Conservation (phyloP, 495 filamentous ascomycete species). For the Penicillium cataractarum region DNA sequence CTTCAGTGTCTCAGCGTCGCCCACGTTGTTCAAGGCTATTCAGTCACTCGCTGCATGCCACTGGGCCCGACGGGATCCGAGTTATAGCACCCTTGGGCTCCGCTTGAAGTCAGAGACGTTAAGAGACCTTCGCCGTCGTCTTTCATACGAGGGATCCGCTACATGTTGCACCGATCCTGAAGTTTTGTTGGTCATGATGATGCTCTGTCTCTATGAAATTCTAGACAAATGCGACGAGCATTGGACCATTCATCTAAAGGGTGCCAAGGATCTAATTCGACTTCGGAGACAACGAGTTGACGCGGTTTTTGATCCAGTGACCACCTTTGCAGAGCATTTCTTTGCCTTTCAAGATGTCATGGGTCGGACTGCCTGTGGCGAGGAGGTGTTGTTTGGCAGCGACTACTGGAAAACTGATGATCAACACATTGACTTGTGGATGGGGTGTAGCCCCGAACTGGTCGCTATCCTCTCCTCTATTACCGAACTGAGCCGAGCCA, state of each 20-base stretch:
- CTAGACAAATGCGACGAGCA: slow-evolving; percentile 49
- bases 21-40: slow-evolving; percentile 43
- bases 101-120: slow-evolving; percentile 43
- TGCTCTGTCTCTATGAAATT: slow-evolving; percentile 52
- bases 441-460: slow-evolving; percentile 50
- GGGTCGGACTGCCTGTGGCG: slow-evolving; percentile 50
- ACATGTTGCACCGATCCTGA: slow-evolving; percentile 40
- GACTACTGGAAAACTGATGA: slow-evolving; percentile 48
- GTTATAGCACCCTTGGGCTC: slow-evolving; percentile 37
- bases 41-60: slow-evolving; percentile 47
- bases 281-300: slow-evolving; percentile 34
- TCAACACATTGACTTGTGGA: slow-evolving; percentile 45
- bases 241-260: slow-evolving; percentile 50
- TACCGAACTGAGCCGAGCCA: slow-evolving; percentile 46
- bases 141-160: slow-evolving; percentile 30
- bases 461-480: slow-evolving; percentile 45
- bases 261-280: slow-evolving; percentile 48
- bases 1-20: slow-evolving; percentile 42
- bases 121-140: slow-evolving; percentile 40
- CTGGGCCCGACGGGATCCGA: slow-evolving; percentile 35
- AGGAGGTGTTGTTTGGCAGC: slow-evolving; percentile 42
- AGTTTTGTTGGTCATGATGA: slow-evolving; percentile 48
- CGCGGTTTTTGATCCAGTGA: slow-evolving; percentile 32
- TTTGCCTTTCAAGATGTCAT: slow-evolving; percentile 55
- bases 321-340: slow-evolving; percentile 46